phyloP scores from a whole-genome alignment of 1,139 yeast genomes.

The Candida neerlandica region DNA sequence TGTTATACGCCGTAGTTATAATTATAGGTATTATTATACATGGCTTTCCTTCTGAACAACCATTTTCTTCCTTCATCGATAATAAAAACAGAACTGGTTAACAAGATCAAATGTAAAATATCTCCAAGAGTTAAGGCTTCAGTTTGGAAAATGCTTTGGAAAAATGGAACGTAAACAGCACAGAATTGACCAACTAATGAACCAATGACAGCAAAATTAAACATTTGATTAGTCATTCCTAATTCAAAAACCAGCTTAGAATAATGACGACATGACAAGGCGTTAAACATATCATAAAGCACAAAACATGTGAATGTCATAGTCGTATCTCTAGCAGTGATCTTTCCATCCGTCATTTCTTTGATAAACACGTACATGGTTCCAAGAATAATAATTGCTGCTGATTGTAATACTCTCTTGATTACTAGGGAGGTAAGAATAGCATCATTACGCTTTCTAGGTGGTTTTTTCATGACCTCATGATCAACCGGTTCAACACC shows the following conservation, averaged over 20 bases:
- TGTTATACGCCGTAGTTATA: constrained; percentile 15
- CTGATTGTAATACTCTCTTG: constrained; percentile 74
- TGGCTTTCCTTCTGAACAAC: constrained; percentile 14
- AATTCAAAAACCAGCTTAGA: constrained; percentile 78
- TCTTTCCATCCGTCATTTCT: constrained; percentile 80
- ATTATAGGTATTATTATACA: constrained; percentile 15
- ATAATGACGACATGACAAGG: constrained; percentile 86
- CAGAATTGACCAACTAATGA: constrained; percentile 90
- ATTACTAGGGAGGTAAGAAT: constrained; percentile 72
- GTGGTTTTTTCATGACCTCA: constrained; percentile 92
- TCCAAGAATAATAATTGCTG: constrained; percentile 70
- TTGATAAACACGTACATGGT: constrained; percentile 81
- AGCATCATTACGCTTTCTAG: constrained; percentile 81
- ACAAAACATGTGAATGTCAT: constrained; percentile 98
- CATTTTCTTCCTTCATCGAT: constrained; percentile 79
- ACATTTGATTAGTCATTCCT: constrained; percentile 82
- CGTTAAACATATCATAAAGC: constrained; percentile 93
- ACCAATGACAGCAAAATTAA: constrained; percentile 89
- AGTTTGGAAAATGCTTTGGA: constrained; percentile 90
- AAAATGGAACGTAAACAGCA: constrained; percentile 90
- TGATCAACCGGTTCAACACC: constrained; percentile 98
- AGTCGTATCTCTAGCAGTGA: constrained; percentile 95
- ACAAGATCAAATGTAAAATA: constrained; percentile 56
- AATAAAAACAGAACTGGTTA: constrained; percentile 81
- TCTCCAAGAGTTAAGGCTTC: constrained; percentile 79